phyloP scores from a whole-genome alignment of 2,329 filamentous ascomycete genomes.

The Xenoacremonium recifei region DNA sequence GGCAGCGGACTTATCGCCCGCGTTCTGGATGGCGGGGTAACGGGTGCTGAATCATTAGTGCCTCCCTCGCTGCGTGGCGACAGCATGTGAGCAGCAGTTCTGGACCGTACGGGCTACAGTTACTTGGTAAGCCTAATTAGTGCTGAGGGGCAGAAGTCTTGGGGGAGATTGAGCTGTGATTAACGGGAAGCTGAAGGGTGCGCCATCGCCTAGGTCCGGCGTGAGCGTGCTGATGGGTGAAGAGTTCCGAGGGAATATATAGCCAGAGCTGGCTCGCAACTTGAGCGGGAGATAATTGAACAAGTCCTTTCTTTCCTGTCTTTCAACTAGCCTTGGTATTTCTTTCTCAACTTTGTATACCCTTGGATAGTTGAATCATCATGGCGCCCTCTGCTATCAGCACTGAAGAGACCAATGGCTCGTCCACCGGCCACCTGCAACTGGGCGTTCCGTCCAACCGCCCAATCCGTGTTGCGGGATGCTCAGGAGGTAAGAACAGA shows the following conservation, averaged over 20 bases:
- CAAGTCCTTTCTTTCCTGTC: not conserved
- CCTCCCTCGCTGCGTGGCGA: conserved; percentile 2
- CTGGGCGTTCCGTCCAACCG: conserved; percentile 16
- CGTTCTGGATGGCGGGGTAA: conserved; percentile 1
- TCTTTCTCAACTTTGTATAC: not conserved
- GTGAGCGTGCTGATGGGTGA: conserved; percentile 3
- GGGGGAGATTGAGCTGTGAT: too few species aligned
- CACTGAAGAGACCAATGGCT: conserved; percentile 8
- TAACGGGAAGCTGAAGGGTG: too few species aligned
- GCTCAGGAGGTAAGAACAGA: conserved; percentile 21
- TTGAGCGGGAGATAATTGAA: conserved; percentile 3
- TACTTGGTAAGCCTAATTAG: not conserved
- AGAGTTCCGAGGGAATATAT: too few species aligned
- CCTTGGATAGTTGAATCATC: not conserved
- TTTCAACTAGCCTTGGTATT: not conserved
- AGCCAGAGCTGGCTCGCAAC: too few species aligned
- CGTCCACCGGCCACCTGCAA: conserved; percentile 3
- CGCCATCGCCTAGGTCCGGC: too few species aligned
- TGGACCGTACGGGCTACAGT: conserved; percentile 1
- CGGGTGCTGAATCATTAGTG: conserved; percentile 16
- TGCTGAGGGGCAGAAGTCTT: too few species aligned
- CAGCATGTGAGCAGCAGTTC: conserved; percentile 3
- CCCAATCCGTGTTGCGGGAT: conserved; percentile 28
- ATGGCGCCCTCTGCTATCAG: conserved; percentile 19
- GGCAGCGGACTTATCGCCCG: not conserved